Percentiles rank a stretch among this genome's conserved stretches.
Evolutionary conservation across 106 monocot genomes (phyloP).

Genomic region (Phalaenopsis equestris): DNA sequence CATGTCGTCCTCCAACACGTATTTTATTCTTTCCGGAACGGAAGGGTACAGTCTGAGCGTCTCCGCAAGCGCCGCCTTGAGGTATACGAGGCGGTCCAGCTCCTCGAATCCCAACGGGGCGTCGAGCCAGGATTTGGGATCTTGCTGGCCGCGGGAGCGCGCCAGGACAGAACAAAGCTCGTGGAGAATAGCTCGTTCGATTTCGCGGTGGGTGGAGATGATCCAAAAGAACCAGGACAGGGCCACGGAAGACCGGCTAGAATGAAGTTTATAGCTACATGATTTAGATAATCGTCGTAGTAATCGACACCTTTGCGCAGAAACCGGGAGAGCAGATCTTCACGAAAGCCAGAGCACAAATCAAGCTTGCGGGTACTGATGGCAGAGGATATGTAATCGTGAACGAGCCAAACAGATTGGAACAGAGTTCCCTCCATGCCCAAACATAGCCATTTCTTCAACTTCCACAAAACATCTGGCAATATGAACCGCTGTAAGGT

Average conservation of each 20-base stretch:
- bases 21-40: conserved; percentile 48
- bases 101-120: conserved; percentile 50
- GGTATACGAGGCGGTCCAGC: conserved; percentile 35
- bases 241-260: conserved; percentile 80
- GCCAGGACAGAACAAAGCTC: conserved; percentile 34
- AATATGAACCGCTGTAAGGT: conserved; percentile 58
- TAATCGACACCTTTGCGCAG: conserved; percentile 42
- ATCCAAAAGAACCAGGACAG: conserved; percentile 90
- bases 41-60: conserved; percentile 63
- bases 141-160: conserved; percentile 22
- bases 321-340: conserved; percentile 87
- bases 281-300: conserved; percentile 44
- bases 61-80: conserved; percentile 58
- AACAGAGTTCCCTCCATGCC: conserved; percentile 65
- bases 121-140: neutral
- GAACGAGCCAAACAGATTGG: conserved; percentile 37
- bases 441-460: conserved; percentile 54
- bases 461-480: conserved; percentile 61
- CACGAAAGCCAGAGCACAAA: conserved; percentile 23
- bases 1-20: conserved; percentile 42
- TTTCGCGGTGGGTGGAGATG: conserved; percentile 29
- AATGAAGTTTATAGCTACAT: conserved; percentile 83
- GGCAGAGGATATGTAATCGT: conserved; percentile 7
- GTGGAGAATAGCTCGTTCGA: conserved; percentile 24
- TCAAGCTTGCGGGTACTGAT: conserved; percentile 57